Base-by-base conservation (phyloP, 2,329 filamentous ascomycete species). In the Fusarium sp. region DNA sequence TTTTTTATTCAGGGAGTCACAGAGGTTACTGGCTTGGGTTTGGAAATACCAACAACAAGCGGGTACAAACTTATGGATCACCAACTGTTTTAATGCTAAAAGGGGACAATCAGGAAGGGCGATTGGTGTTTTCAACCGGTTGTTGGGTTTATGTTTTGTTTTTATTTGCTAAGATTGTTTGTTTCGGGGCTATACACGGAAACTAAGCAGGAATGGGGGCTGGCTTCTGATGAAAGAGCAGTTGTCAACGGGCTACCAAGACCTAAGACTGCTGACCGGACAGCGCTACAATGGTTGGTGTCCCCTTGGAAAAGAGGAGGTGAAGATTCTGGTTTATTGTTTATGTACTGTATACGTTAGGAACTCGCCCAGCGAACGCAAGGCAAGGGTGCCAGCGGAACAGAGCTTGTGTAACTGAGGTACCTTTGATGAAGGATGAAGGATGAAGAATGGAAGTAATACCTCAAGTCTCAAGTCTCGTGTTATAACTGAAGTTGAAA, bases 41-140 rank as follows among this genome's bases (percentile, higher is more conserved):
- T 21, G 20, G 18, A 18, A 23, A 41, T 39, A 33, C 43, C 16
- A 35, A 35, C 20, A 38, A 62, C 38, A 54, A 38, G 42, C 31
- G 31, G 61, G 33, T n/a, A 44, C 43, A 52, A 57, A 31, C 54
- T 35, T 47, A 43, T 42, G 44, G 49, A 46, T 42, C 26, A 39
- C 46, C 58, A 44, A 44, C 35, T 54, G 31, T 12, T 18, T 18
- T 33, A 18, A 6, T 31, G 61, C 42, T 57, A n/a, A 26, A 62
- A 52, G 46, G 52, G 58, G 54, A 49, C 55, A 53, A 39, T 43
- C 37, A 38, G 28, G 41, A 46, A 55, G 57, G 46, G 46, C 46
- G 57, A 63, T 33, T 28, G 67, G 57, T 57, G 56, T 69, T 64
- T 50, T 66, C 41, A 52, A 44, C 47, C 53, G 58, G 60, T 21